Evolutionary conservation across 495 filamentous ascomycete species (phyloP), one percentile per base, ranked within the genome.

Genomic region (Lophiotrema nucula): DNA sequence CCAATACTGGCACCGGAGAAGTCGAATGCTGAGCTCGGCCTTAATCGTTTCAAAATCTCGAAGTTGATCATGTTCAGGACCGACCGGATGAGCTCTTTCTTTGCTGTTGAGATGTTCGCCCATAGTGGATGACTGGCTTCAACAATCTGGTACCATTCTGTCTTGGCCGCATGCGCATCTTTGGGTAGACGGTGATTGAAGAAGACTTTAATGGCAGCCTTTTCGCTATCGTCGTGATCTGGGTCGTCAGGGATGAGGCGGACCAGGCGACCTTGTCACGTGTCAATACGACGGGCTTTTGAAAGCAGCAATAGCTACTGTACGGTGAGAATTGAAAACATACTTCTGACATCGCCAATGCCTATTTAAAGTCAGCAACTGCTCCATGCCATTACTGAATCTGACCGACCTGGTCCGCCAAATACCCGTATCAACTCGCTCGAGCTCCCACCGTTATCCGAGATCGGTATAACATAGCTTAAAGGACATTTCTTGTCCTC

Each of bases 341-440:
- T 74, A 95, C 90, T 96, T 72, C 91, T 81, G 39, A 95, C 79
- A 75, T 96, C 91, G 27, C 91, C 91, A 71, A 96, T 95, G 12
- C 90, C 68, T 70, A 50, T 53, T 5, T 4, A 33, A 2, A 23
- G 26, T 54, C 16, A 66, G 51, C 13, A 35, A 6, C 43, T 44
- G 18, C 13, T 16, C 4, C 16, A 19, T 21, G 21, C 12, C 18
- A 25, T 18, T n/a, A 27, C 2, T 6, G 46, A 21, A 11, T 3
- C 56, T 25, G 19, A 39, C 25, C 1, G 62, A 73, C 72, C 91
- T 47, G 92, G 92, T 0, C 92, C 92, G 1, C 92, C 92, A 72
- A 97, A 89, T 15, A 97, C 89, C 15, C 92, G 80, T 58, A 96
- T 92, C 64, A 97, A 71, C 74, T 97, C 92, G 5, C 88, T 92